Evolutionary conservation across 2,329 filamentous ascomycete genomes (phyloP).

Genomic region (Metarhizium humberi): DNA sequence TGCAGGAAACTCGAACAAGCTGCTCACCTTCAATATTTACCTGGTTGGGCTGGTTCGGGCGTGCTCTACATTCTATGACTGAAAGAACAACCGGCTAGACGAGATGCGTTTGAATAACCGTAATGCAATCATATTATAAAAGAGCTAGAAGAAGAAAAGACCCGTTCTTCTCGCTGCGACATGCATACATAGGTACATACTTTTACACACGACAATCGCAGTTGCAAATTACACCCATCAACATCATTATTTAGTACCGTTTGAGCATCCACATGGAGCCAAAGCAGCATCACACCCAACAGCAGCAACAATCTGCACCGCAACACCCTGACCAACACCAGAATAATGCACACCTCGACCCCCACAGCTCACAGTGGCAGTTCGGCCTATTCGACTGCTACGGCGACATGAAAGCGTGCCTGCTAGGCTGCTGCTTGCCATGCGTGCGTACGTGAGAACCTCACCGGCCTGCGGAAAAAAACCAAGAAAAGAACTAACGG

Average conservation of each 20-base stretch:
- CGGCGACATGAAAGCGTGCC: slow-evolving; percentile 26
- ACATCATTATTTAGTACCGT: neutral
- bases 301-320: neutral
- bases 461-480: neutral
- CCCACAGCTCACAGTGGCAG: slow-evolving; percentile 26
- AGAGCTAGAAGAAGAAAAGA: too few relatives aligned
- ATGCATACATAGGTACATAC: too few relatives aligned
- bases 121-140: too few relatives aligned
- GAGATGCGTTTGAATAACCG: too few relatives aligned
- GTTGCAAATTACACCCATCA: neutral
- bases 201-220: too few relatives aligned
- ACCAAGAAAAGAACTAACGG: neutral
- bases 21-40: too few relatives aligned
- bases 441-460: slow-evolving; percentile 30
- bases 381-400: slow-evolving; percentile 29
- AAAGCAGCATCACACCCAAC: neutral
- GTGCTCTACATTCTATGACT: too few relatives aligned
- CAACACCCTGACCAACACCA: slow-evolving; percentile 6
- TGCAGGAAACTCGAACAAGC: too few relatives aligned
- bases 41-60: too few relatives aligned
- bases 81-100: too few relatives aligned
- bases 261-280: neutral
- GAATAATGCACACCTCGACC: slow-evolving; percentile 14
- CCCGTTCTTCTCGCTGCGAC: too few relatives aligned
- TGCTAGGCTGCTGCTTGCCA: slow-evolving; percentile 30